Evolutionary conservation across 2,329 filamentous ascomycete species (phyloP).

Genomic region (Claviceps spartinae): DNA sequence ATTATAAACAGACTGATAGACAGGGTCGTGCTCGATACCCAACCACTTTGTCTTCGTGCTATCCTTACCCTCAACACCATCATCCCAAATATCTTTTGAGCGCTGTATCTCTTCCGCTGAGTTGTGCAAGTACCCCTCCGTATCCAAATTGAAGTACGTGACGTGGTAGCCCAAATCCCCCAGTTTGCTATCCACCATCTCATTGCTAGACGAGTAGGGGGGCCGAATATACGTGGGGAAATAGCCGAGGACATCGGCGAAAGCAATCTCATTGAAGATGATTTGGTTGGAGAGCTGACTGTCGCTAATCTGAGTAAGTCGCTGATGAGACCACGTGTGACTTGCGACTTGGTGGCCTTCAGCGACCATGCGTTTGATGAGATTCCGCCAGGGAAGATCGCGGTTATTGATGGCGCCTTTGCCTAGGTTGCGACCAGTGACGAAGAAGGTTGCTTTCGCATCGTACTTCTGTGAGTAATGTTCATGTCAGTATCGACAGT

Average conservation of each 20-base stretch:
- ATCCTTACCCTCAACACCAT: slow-evolving; percentile 20
- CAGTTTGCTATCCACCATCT: slow-evolving; percentile 24
- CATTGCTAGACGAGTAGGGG: slow-evolving; percentile 32
- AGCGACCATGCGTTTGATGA: slow-evolving; percentile 31
- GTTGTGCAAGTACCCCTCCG: slow-evolving; percentile 43
- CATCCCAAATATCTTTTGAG: slow-evolving; percentile 27
- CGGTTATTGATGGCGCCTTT: slow-evolving; percentile 30
- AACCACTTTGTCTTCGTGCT: slow-evolving; percentile 26
- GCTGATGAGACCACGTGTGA: slow-evolving; percentile 34
- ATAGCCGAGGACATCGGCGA: slow-evolving; percentile 26
- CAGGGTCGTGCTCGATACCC: slow-evolving; percentile 39
- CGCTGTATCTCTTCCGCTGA: slow-evolving; percentile 31
- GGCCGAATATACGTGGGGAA: slow-evolving; percentile 31
- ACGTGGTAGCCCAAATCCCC: slow-evolving; percentile 40
- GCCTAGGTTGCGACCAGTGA: slow-evolving; percentile 22
- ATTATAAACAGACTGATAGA: slow-evolving; percentile 30
- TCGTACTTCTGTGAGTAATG: slow-evolving; percentile 17
- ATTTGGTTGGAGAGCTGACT: slow-evolving; percentile 26
- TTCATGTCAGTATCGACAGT: neutral
- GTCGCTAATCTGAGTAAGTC: slow-evolving; percentile 23
- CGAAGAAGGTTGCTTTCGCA: slow-evolving; percentile 25
- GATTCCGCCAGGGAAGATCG: slow-evolving; percentile 18
- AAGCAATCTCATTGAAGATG: slow-evolving; percentile 27
- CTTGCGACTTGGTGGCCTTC: slow-evolving; percentile 48
- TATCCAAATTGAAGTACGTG: slow-evolving; percentile 47